Conservation (phyloP, 257 asterid species). For the Penstemon barbatus region DNA sequence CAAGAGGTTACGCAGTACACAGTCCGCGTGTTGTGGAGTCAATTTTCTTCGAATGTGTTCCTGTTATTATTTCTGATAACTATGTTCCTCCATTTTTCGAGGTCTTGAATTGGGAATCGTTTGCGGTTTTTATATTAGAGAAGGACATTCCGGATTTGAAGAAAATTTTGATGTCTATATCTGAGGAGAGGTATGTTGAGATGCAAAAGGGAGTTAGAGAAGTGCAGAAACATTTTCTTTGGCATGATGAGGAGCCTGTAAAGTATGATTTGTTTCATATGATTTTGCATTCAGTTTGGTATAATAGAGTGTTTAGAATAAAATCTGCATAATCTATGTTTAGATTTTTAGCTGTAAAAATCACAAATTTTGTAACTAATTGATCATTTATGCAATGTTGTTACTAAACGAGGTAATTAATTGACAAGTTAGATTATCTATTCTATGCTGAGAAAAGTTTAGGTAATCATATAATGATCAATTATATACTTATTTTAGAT, state of each 20-base stretch:
- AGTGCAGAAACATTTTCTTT: slow-evolving; percentile 47
- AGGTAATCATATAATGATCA: too few relatives aligned
- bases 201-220: slow-evolving; percentile 38
- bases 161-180: slow-evolving; percentile 38
- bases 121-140: slow-evolving; percentile 42
- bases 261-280: slow-evolving; percentile 51
- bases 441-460: too few relatives aligned
- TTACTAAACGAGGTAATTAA: too few relatives aligned
- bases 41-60: slow-evolving; percentile 40
- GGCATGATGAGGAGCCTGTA: slow-evolving; percentile 42
- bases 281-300: slow-evolving; percentile 53
- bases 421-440: too few relatives aligned
- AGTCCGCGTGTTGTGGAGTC: slow-evolving; percentile 53
- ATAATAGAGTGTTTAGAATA: slow-evolving; percentile 37
- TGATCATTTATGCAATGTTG: background rate
- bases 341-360: background rate
- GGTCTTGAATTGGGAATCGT: slow-evolving; percentile 46
- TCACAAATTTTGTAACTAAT: background rate
- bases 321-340: slow-evolving; percentile 22
- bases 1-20: slow-evolving; percentile 46
- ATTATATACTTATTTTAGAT: too few relatives aligned
- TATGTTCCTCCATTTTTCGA: slow-evolving; percentile 49
- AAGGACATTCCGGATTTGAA: slow-evolving; percentile 47
- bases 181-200: slow-evolving; percentile 37
- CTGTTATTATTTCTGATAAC: slow-evolving; percentile 45